A percentile compares a stretch with the other conserved stretches of the same genome.
These are phyloP conservation scores for Ambrosia trifida DNA, from an alignment of 129 eudicot genomes.

Conservation along the genomic window DNA sequence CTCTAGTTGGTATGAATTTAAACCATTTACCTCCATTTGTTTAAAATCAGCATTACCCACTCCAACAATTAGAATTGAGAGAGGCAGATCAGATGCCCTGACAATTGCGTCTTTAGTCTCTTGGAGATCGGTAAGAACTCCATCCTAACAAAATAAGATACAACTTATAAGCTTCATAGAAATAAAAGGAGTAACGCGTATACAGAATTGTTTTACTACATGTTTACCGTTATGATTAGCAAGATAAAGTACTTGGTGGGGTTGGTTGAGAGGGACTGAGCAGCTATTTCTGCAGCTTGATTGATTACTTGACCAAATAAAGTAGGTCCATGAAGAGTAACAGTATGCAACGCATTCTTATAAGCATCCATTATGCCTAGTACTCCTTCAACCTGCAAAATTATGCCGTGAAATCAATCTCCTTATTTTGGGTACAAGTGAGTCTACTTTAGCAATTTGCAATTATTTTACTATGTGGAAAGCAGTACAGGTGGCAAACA, in stretches of 20 bases:
- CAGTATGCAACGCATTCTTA: conserved; percentile 56
- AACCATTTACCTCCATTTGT: conserved; percentile 73
- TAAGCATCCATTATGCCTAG: conserved; percentile 89
- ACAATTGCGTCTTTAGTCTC: conserved; percentile 87
- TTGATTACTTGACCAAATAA: conserved; percentile 75
- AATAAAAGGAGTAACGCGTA: neutral
- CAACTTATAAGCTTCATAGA: neutral
- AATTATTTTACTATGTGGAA: neutral
- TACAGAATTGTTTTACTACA: neutral
- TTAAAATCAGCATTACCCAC: conserved; percentile 88
- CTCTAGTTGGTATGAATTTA: neutral
- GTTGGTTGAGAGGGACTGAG: conserved; percentile 54
- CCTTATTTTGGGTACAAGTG: conserved; percentile 14
- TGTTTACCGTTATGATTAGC: conserved; percentile 83
- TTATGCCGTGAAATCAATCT: neutral
- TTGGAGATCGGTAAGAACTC: conserved; percentile 82
- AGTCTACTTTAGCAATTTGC: neutral
- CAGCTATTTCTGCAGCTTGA: conserved; percentile 89
- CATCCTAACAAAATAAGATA: conserved; percentile 57
- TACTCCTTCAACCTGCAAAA: conserved; percentile 68
- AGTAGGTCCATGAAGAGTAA: conserved; percentile 82
- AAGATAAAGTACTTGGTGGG: conserved; percentile 69
- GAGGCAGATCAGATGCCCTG: conserved; percentile 88
- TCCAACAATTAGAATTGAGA: conserved; percentile 88
- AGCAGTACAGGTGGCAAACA: neutral